Percentiles rank a stretch among this genome's conserved stretches.
These are phyloP conservation scores for Debaryomyces coudertii DNA, from an alignment of 1,139 yeast species.

Conservation along the genomic window DNA sequence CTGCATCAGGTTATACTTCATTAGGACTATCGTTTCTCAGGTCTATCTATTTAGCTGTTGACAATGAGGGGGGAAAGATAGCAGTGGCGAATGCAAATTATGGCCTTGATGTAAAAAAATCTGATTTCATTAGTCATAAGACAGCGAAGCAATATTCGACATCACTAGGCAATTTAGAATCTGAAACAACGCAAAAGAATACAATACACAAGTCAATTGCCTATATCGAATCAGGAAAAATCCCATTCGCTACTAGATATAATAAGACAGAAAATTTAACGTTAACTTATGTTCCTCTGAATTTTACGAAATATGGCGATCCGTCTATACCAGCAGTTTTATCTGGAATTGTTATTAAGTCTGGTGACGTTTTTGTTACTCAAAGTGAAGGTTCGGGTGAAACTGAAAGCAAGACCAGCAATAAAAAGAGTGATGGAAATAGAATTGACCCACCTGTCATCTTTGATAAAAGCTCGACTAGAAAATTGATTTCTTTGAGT, in stretches of 20 bases:
- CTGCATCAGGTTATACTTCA: slow-evolving; percentile 52
- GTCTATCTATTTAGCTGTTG: slow-evolving; percentile 65
- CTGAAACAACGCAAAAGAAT: background rate
- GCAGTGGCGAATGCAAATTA: slow-evolving; percentile 47
- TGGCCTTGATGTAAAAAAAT: slow-evolving; percentile 13
- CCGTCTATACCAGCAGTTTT: slow-evolving; percentile 39
- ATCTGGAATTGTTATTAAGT: slow-evolving; percentile 33
- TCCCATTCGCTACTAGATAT: slow-evolving; percentile 42
- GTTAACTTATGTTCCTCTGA: slow-evolving; percentile 23
- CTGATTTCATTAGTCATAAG: slow-evolving; percentile 9
- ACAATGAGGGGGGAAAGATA: slow-evolving; percentile 58
- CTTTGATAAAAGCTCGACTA: background rate
- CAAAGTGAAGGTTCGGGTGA: background rate
- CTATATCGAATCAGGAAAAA: slow-evolving; percentile 32
- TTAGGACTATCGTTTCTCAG: slow-evolving; percentile 67
- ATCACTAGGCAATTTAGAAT: background rate
- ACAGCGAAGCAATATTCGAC: slow-evolving; percentile 5
- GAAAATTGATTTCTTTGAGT: background rate
- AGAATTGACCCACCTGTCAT: slow-evolving; percentile 4
- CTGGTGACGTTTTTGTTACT: slow-evolving; percentile 36
- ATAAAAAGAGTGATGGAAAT: slow-evolving; percentile 4
- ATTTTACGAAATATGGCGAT: slow-evolving; percentile 17
- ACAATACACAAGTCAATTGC: slow-evolving; percentile 22
- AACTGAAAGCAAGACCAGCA: background rate
- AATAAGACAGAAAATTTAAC: slow-evolving; percentile 21